Evolutionary conservation across 768 basidiomycete species (phyloP).

Genomic region (Phanerochaete sordida): DNA sequence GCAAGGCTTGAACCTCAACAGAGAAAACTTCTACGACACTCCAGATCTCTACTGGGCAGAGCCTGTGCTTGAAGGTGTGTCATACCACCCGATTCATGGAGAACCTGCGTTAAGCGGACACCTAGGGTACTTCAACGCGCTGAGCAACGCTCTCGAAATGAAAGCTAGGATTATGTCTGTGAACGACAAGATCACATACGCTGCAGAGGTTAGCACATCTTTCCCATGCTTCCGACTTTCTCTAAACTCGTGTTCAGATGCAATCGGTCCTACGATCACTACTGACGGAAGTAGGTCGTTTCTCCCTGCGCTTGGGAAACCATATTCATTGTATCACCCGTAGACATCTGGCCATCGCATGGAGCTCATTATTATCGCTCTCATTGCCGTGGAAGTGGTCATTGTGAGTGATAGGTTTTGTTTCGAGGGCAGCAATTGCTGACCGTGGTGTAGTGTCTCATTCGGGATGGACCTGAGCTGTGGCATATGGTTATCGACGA

Average conservation of each 20-base stretch:
- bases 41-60: slow-evolving; percentile 96
- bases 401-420: slow-evolving; percentile 51
- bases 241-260: slow-evolving; percentile 37
- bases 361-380: slow-evolving; percentile 92
- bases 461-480: slow-evolving; percentile 76
- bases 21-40: slow-evolving; percentile 84
- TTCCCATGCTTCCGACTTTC: background rate
- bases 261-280: slow-evolving; percentile 89
- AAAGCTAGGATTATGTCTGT: slow-evolving; percentile 74
- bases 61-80: slow-evolving; percentile 81
- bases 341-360: slow-evolving; percentile 88
- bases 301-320: background rate
- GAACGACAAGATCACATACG: slow-evolving; percentile 92
- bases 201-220: slow-evolving; percentile 56
- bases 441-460: slow-evolving; percentile 50
- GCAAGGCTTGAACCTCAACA: slow-evolving; percentile 86
- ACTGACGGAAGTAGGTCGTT: slow-evolving; percentile 66
- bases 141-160: slow-evolving; percentile 86
- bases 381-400: slow-evolving; percentile 94
- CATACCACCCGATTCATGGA: background rate
- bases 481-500: slow-evolving; percentile 40
- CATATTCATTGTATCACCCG: background rate
- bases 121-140: slow-evolving; percentile 75
- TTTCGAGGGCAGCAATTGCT: background rate
- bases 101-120: background rate